Evolutionary conservation across 495 filamentous ascomycete species (phyloP), one percentile per base, ranked within the genome.

Genomic region (Aspergillus diversus): DNA sequence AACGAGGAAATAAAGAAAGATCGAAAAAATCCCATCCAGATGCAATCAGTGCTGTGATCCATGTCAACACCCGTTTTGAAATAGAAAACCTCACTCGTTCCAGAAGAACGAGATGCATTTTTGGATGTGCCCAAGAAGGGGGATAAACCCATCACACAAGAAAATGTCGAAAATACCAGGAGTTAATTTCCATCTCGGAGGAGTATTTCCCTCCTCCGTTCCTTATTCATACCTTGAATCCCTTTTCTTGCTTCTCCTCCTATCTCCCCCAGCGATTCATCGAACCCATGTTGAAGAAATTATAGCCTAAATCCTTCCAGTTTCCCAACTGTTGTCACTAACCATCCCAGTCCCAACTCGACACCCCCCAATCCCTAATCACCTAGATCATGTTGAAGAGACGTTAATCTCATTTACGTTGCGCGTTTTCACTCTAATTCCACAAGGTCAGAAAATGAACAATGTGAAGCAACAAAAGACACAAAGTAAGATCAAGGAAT

Each of bases 401-500:
- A 50, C 33, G 9, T 33, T 60, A n/a, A 37, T 33, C 46, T 33
- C 16, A 33, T 34, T 39, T 5, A 34, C 6, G 5, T 53, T 11
- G 17, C 17, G 53, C 43, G 46, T 50, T 63, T 57, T 63, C 46
- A 63, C 60, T 34, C 60, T 57, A 37, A 5, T n/a, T 54, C 16
- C 47, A 50, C 34, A 12, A 34, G 0, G 53, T 63, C 60, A 63
- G 53, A 32, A 15, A 34, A 21, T 11, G n/a, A 17, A 63, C 53
- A 51, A n/a, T 2, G 7, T 1, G 8, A 27, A 13, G 7, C 17
- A n/a, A 51, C 6, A 8, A 48, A 56, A 15, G 46, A 17, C 16
- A n/a, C 48, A 62, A 17, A 55, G 33, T 15, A 11, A 62, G 33
- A 11, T 43, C 39, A 11, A 43, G 39, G 8, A 43, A 43, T 43